Conservation (phyloP, 208 protist genomes). For the Porcisia hertigi region DNA sequence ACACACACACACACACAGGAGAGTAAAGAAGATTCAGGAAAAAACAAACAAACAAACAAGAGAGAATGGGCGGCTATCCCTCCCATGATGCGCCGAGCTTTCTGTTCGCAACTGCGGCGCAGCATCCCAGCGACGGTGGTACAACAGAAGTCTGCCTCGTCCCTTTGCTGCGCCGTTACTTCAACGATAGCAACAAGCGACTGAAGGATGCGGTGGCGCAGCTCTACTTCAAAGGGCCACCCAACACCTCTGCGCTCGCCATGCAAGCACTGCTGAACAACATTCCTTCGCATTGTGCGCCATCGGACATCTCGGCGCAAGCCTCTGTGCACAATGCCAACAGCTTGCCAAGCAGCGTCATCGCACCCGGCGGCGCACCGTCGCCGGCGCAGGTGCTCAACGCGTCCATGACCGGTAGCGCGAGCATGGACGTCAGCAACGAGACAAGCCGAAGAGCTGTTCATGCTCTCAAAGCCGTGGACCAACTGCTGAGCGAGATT, state of each 20-base stretch:
- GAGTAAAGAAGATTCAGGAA: too few relatives aligned
- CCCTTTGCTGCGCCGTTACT: conserved; percentile 80
- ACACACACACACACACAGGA: not conserved
- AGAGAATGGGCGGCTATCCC: conserved; percentile 81
- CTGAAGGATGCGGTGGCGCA: conserved; percentile 63
- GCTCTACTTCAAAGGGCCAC: conserved; percentile 49
- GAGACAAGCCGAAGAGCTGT: conserved; percentile 19
- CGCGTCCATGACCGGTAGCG: not conserved
- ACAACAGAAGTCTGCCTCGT: conserved; percentile 77
- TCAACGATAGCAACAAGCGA: conserved; percentile 74
- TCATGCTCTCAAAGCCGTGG: conserved; percentile 43
- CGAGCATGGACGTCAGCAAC: not conserved
- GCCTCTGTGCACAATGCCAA: conserved; percentile 4
- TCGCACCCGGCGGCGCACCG: not conserved
- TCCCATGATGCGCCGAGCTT: conserved; percentile 85
- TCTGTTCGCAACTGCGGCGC: conserved; percentile 77
- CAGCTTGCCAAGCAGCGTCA: conserved; percentile 5
- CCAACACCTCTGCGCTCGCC: conserved; percentile 33
- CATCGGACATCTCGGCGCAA: conserved; percentile 13
- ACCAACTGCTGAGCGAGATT: conserved; percentile 55
- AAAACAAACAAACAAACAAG: not conserved
- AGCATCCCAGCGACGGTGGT: conserved; percentile 42
- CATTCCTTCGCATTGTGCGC: conserved; percentile 2
- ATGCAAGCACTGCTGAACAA: conserved; percentile 28
- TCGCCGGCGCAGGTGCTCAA: not conserved